phyloP scores from a whole-genome alignment of 2,329 filamentous ascomycete genomes.

The Gaeumannomyces sp. region DNA sequence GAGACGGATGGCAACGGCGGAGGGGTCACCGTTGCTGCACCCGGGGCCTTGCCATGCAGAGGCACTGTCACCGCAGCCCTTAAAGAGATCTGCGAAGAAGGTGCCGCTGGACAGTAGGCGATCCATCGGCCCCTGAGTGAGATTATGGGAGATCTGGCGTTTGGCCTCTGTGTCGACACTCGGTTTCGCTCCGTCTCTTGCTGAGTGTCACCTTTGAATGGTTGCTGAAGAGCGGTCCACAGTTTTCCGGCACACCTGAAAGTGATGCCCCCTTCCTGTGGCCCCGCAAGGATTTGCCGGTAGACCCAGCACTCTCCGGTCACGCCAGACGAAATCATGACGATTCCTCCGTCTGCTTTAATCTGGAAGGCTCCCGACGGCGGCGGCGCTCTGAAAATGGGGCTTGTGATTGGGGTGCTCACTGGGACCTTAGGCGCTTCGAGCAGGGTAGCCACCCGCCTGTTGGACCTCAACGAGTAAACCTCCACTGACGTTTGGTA shows the following conservation, averaged over 20 bases:
- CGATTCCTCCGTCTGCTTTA: constrained; percentile 62
- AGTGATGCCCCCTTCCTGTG: constrained; percentile 34
- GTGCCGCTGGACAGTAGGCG: constrained; percentile 67
- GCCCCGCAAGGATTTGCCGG: constrained; percentile 36
- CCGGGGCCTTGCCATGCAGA: constrained; percentile 46
- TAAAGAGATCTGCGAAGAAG: constrained; percentile 63
- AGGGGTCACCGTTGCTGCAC: constrained; percentile 55
- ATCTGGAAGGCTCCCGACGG: constrained; percentile 69
- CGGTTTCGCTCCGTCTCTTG: constrained; percentile 40
- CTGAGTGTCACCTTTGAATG: constrained; percentile 37
- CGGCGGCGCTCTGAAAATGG: constrained; percentile 60
- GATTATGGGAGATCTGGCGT: constrained; percentile 56
- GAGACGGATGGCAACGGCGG: constrained; percentile 63
- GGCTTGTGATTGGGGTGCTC: constrained; percentile 52
- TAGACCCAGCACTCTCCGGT: constrained; percentile 88
- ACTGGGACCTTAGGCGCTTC: constrained; percentile 59
- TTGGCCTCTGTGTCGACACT: constrained; percentile 32
- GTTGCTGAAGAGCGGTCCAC: constrained; percentile 79
- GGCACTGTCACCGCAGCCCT: constrained; percentile 59
- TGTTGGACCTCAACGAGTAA: constrained; percentile 74
- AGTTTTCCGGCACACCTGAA: constrained; percentile 76
- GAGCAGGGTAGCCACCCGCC: constrained; percentile 66
- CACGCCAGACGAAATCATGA: constrained; percentile 70
- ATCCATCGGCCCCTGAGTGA: constrained; percentile 69
- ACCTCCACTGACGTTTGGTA: constrained; percentile 88